These are phyloP conservation scores for Penicillium nordicum DNA, from an alignment of 2,329 filamentous ascomycete genomes.

Conservation along the genomic window DNA sequence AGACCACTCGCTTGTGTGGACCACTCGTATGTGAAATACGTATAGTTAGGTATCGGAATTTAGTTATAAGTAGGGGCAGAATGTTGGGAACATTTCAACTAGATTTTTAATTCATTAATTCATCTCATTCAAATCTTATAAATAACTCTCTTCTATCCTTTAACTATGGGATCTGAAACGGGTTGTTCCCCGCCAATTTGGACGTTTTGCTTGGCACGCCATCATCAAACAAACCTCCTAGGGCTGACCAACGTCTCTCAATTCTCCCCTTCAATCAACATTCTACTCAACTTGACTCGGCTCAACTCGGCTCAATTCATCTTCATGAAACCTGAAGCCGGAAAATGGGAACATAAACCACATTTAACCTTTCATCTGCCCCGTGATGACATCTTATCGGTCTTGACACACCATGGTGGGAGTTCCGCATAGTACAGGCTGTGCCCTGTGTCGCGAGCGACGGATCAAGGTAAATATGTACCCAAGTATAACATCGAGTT, in stretches of 20 bases:
- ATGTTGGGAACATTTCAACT: background rate
- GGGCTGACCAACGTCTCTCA: background rate
- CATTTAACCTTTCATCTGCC: background rate
- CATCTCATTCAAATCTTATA: too few relatives aligned
- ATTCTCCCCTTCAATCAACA: background rate
- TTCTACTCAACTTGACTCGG: background rate
- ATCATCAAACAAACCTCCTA: background rate
- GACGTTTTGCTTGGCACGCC: background rate
- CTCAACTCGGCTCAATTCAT: background rate
- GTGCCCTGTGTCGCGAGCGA: conserved; percentile 40
- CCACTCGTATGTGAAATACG: too few relatives aligned
- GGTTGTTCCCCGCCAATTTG: background rate
- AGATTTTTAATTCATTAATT: too few relatives aligned
- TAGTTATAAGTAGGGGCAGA: background rate
- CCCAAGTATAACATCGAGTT: background rate
- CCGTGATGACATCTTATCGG: conserved; percentile 1
- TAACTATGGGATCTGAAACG: background rate
- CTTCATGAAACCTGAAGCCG: background rate
- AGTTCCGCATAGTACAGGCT: conserved; percentile 43
- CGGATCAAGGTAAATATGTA: conserved; percentile 34
- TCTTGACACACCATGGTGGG: conserved; percentile 36
- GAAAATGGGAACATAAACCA: conserved; percentile 1
- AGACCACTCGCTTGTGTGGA: too few relatives aligned
- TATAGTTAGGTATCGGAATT: background rate
- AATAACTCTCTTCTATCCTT: too few relatives aligned